phyloP scores from a whole-genome alignment of 1,284 basidiomycete species.

The Boletellus sp. region DNA sequence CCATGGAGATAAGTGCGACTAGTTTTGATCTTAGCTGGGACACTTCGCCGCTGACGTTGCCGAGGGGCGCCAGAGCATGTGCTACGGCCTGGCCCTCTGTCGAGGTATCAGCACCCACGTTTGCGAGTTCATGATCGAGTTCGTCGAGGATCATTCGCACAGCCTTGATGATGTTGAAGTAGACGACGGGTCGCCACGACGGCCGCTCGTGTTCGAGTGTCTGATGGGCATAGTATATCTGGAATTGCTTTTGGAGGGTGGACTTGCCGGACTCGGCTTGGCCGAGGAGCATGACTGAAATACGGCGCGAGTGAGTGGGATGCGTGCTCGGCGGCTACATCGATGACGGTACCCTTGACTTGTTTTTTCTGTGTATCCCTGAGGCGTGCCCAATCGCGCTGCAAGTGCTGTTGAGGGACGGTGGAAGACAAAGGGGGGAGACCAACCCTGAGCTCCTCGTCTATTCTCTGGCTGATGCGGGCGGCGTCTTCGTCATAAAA shows the following conservation, averaged over 20 bases:
- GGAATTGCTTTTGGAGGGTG: constrained; percentile 77
- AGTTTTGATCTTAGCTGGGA: constrained; percentile 52
- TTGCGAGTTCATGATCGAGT: constrained; percentile 56
- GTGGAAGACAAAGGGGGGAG: neutral
- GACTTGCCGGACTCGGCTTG: constrained; percentile 81
- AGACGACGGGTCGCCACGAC: constrained; percentile 74
- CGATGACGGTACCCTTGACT: constrained; percentile 56
- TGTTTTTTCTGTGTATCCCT: constrained; percentile 51
- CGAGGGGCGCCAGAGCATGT: constrained; percentile 33
- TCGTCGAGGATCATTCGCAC: constrained; percentile 72
- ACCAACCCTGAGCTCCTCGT: constrained; percentile 63
- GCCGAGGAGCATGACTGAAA: constrained; percentile 61
- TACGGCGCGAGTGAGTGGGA: constrained; percentile 7
- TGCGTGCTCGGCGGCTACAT: neutral
- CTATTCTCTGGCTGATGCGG: constrained; percentile 60
- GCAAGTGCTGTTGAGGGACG: constrained; percentile 1
- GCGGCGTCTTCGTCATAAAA: constrained; percentile 47
- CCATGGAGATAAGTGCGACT: constrained; percentile 61
- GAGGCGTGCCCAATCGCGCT: constrained; percentile 56
- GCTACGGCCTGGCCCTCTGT: constrained; percentile 30
- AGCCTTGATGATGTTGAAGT: constrained; percentile 77
- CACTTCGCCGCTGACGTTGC: constrained; percentile 43
- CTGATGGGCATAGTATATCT: constrained; percentile 70
- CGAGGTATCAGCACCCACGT: constrained; percentile 27
- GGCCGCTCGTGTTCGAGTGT: constrained; percentile 66